Conservation (phyloP, 2,329 filamentous ascomycete genomes). For the Tolypocladium album region DNA sequence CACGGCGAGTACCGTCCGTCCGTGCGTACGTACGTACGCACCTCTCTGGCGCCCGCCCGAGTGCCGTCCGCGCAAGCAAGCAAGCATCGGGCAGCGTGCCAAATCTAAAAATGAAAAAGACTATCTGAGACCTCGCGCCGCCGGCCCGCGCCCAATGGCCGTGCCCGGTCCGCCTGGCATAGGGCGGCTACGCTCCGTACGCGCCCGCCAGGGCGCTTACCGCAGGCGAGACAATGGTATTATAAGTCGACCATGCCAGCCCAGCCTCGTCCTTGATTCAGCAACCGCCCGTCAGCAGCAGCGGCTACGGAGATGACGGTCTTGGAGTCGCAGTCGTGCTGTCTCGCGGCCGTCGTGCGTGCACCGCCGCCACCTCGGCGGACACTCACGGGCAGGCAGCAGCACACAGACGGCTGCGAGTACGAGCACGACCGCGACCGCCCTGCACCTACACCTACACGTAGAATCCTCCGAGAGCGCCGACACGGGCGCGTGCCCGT, state of each 20-base stretch:
- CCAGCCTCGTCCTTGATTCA: not conserved
- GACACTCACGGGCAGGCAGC: not conserved
- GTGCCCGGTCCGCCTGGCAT: not conserved
- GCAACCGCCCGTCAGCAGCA: not conserved
- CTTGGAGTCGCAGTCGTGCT: too few relatives aligned
- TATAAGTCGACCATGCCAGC: not conserved
- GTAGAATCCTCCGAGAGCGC: not conserved
- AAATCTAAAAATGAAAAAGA: too few relatives aligned
- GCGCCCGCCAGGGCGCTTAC: not conserved
- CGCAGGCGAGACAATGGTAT: not conserved
- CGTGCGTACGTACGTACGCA: too few relatives aligned
- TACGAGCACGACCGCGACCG: not conserved
- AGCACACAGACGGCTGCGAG: not conserved
- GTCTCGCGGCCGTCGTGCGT: too few relatives aligned
- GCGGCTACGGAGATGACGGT: constrained; percentile 14
- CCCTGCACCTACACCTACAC: too few relatives aligned
- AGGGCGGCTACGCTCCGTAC: not conserved
- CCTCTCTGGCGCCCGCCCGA: too few relatives aligned
- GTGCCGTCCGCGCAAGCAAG: too few relatives aligned
- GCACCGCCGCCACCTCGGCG: not conserved
- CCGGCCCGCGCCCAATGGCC: not conserved
- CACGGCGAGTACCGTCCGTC: too few relatives aligned
- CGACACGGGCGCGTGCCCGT: not conserved
- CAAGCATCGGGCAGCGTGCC: too few relatives aligned
- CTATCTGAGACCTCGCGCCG: too few relatives aligned